Base-by-base conservation (phyloP, 78 protist species). In the Isochrysis galbana region DNA sequence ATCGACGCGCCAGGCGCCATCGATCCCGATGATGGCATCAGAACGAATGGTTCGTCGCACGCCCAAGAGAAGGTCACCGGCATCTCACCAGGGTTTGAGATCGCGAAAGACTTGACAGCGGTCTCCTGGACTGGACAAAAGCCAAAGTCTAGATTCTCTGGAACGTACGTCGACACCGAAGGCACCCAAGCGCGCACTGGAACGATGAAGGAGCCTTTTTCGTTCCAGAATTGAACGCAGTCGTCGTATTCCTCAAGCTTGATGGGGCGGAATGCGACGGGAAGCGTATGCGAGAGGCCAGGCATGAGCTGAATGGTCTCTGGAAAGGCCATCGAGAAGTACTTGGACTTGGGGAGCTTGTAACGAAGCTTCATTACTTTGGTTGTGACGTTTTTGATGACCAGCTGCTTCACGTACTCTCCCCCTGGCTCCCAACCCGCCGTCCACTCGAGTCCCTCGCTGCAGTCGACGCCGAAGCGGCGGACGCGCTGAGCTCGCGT, bases 381-480 rank as follows among this genome's bases (percentile, higher is more conserved):
- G 22, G 0, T 32, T 4, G 47, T 0, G 7, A 46, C 45, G 72
- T 90, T 90, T 4, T 36, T 39, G 45, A 90, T 21, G 7, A 1
- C 7, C 11, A 90, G 44, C 38, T 0, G 5, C 87, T 90, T 90
- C 29, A 5, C 32, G 72, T 90, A 90, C 70, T 90, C 92, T 14
- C 92, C 87, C 21, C 92, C 92, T 22, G 87, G 87, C 87, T n/a
- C 87, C 86, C 92, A 38, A 2, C 61, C 26, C 44, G 90, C 44
- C 25, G 0, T 36, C 89, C 88, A 80, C 38, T 44, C 88, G 22
- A 80, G 19, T 25, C 55, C 48, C 25, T 45, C 55, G 39, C 14
- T 36, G 88, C 88, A 80, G 88, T 45, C 39, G 61, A 80, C n/a
- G 3, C 88, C 88, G 36, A 44, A 80, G 34, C 55, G 48, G 32